Evolutionary conservation across 2,329 filamentous ascomycete species (phyloP).

Genomic region (Diaporthe sp.): DNA sequence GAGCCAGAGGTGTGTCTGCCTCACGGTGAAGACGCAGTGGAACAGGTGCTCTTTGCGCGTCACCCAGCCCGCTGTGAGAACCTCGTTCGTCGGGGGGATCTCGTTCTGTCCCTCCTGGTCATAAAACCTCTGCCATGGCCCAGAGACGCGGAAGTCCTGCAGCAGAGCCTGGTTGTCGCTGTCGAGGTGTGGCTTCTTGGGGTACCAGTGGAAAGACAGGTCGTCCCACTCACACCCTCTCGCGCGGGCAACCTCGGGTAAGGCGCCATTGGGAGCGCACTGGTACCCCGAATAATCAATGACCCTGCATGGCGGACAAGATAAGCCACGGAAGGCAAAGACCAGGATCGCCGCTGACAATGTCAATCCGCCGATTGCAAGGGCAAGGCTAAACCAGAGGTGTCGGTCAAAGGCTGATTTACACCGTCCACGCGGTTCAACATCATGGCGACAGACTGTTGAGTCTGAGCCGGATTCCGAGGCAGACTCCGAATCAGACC

Average conservation of each 20-base stretch:
- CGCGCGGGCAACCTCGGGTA: not conserved
- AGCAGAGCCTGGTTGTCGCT: not conserved
- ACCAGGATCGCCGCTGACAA: not conserved
- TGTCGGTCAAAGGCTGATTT: not conserved
- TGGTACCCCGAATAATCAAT: not conserved
- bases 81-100: not conserved
- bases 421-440: not conserved
- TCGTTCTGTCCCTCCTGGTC: not conserved
- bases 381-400: not conserved
- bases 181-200: not conserved
- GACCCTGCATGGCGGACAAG: not conserved
- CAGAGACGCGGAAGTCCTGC: not conserved
- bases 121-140: not conserved
- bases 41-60: not conserved
- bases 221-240: not conserved
- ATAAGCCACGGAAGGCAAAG: not conserved
- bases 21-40: not conserved
- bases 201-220: not conserved
- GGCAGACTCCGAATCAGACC: not conserved
- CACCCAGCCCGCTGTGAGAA: not conserved
- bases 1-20: slow-evolving; percentile 3
- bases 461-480: not conserved
- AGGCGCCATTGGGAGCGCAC: not conserved
- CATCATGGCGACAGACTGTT: not conserved
- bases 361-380: not conserved